Evolutionary conservation across 306 rosid species (phyloP), one percentile per base, ranked within the genome.

Genomic region (Cucumis cinereus): DNA sequence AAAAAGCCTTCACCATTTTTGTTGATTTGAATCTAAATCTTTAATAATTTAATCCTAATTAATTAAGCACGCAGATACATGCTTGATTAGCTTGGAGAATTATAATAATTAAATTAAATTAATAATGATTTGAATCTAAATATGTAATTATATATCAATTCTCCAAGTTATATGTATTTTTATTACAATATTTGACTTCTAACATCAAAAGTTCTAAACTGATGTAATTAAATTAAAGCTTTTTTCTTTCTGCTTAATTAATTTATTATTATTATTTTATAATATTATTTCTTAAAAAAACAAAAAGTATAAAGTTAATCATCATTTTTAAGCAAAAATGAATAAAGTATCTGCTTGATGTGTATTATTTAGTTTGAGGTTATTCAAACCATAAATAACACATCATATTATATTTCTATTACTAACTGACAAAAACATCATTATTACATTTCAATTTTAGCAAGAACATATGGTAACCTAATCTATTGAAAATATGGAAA

Each of bases 51-150:
- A 69, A 23, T 45, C 22, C 38, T 35, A 47, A 47, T 49, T 70
- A 68, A 66, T 49, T 70, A 68, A 66, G 74, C 54, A 41, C 33
- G 73, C n/a, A 67, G 24, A 20, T 67, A 30, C 73, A 33, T 66
- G 28, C 50, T 36, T 66, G 8, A 63, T 64, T 67, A 36, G 54
- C 35, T 36, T 67, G 73, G 54, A 67, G 16, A 20, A 38, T 38
- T 40, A 66, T 66, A 40, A n/a, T 24, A 59, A 60, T 60, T 24
- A 13, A 26, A 19, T 60, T 26, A 45, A 45, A 45, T 45, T 26
- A 60, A 26, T 60, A 60, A 60, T 12, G 66, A 23, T 59, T 59
- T 3, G 35, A 19, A 4, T 6, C n/a, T n/a, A n/a, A 11, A 59
- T 59, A 59, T 59, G 13, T 5, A 59, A 59, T 59, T 30, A 2